phyloP scores from a whole-genome alignment of 192 early-diverging fungal species.

The Backusella tarrabulga region DNA sequence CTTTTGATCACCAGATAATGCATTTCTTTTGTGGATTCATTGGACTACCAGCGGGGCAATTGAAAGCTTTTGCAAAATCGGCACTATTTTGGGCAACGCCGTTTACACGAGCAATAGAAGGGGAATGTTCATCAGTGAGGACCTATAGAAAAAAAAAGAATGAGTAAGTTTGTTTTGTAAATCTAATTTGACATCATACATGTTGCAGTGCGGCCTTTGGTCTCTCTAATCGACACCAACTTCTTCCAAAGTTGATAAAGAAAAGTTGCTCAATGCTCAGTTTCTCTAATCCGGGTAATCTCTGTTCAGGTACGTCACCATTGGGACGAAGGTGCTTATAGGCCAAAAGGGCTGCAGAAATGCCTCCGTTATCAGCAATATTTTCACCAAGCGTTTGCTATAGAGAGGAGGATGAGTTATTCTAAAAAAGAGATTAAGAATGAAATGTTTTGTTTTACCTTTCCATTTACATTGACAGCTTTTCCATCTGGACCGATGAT shows the following conservation, averaged over 20 bases:
- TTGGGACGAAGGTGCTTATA: constrained; percentile 41
- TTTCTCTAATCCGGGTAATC: constrained; percentile 44
- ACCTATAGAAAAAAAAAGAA: constrained; percentile 31
- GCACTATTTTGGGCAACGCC: constrained; percentile 61
- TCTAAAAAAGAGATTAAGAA: background rate
- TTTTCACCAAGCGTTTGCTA: constrained; percentile 61
- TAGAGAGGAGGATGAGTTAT: background rate
- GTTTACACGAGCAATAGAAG: constrained; percentile 60
- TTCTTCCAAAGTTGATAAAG: constrained; percentile 60
- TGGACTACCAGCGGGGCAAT: constrained; percentile 50
- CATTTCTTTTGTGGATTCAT: constrained; percentile 71
- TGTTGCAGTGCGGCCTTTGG: constrained; percentile 23
- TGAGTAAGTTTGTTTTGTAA: background rate
- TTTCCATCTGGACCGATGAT: constrained; percentile 44
- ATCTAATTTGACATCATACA: background rate
- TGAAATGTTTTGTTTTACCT: constrained; percentile 11
- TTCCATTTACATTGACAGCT: constrained; percentile 49
- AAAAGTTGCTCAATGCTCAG: constrained; percentile 57
- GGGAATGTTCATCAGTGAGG: constrained; percentile 64
- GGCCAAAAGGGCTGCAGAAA: constrained; percentile 44
- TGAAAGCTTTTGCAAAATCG: constrained; percentile 64
- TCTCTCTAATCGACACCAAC: constrained; percentile 58
- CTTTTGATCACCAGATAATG: constrained; percentile 23
- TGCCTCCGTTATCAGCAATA: constrained; percentile 69
- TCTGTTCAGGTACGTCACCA: background rate